phyloP scores from a whole-genome alignment of 306 rosid genomes.

The Ormosia semicastrata region DNA sequence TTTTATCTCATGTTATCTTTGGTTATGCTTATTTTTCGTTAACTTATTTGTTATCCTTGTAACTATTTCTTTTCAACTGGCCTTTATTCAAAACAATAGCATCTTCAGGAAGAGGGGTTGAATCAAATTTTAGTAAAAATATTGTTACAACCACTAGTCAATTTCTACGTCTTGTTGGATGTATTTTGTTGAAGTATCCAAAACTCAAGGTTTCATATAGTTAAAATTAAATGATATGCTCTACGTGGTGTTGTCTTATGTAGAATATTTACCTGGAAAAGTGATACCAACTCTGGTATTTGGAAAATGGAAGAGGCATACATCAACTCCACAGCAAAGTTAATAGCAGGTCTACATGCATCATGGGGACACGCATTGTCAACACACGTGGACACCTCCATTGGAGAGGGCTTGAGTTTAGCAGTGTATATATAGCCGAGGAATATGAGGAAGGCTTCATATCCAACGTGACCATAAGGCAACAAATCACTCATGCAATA shows the following conservation, averaged over 20 bases:
- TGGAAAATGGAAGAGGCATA: slow-evolving; percentile 84
- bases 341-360: slow-evolving; percentile 91
- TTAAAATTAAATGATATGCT: neutral
- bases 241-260: too few relatives aligned
- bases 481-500: slow-evolving; percentile 71
- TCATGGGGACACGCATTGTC: slow-evolving; percentile 76
- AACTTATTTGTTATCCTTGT: too few relatives aligned
- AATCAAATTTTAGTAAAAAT: too few relatives aligned
- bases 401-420: slow-evolving; percentile 72
- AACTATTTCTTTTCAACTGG: too few relatives aligned
- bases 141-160: too few relatives aligned
- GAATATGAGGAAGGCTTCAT: slow-evolving; percentile 72
- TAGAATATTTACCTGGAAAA: slow-evolving; percentile 66
- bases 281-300: slow-evolving; percentile 74
- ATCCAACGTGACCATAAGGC: slow-evolving; percentile 71
- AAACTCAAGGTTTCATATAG: too few relatives aligned
- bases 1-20: too few relatives aligned
- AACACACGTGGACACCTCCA: slow-evolving; percentile 83
- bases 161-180: too few relatives aligned
- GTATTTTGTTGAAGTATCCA: too few relatives aligned
- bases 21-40: too few relatives aligned
- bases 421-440: slow-evolving; percentile 74
- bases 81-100: too few relatives aligned
- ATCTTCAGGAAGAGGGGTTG: too few relatives aligned
- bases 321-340: slow-evolving; percentile 88